phyloP scores from a whole-genome alignment of 345 rosid species.

The Linum lewisii region DNA sequence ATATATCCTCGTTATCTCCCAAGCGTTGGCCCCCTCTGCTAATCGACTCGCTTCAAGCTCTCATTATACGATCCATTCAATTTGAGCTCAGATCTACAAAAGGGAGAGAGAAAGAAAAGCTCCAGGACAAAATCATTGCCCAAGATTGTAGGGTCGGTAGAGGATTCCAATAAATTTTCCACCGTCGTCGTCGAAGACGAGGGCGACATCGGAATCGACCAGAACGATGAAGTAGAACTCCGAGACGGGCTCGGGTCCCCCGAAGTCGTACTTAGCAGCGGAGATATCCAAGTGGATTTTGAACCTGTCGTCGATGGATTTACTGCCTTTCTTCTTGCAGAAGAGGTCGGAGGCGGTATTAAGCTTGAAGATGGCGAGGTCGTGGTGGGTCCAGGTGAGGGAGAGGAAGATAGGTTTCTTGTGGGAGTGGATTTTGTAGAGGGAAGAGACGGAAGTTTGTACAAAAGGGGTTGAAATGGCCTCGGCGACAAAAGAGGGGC shows the following conservation, averaged over 20 bases:
- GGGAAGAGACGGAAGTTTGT: slow-evolving; percentile 49
- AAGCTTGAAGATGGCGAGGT: slow-evolving; percentile 52
- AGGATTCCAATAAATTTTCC: slow-evolving; percentile 35
- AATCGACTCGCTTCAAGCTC: too few species aligned
- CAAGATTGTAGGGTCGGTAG: too few species aligned
- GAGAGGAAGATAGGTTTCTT: slow-evolving; percentile 23
- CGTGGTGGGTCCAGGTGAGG: slow-evolving; percentile 49
- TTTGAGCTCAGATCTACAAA: too few species aligned
- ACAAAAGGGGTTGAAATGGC: slow-evolving; percentile 37
- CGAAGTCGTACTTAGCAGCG: slow-evolving; percentile 42
- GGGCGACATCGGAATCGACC: slow-evolving; percentile 59
- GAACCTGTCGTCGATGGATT: slow-evolving; percentile 42
- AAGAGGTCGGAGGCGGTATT: slow-evolving; percentile 50
- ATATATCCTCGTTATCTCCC: too few species aligned
- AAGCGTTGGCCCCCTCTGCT: too few species aligned
- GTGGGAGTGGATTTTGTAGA: slow-evolving; percentile 43
- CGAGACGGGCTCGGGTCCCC: slow-evolving; percentile 51
- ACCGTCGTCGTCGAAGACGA: slow-evolving; percentile 43
- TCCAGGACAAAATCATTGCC: too few species aligned
- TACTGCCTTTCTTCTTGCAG: slow-evolving; percentile 73
- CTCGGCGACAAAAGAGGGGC: slow-evolving; percentile 25
- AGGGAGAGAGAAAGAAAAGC: too few species aligned
- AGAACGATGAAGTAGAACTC: slow-evolving; percentile 56
- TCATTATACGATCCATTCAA: too few species aligned
- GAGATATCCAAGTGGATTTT: slow-evolving; percentile 86